phyloP scores from a whole-genome alignment of 306 rosid species.

The Prinsepia uniflora region DNA sequence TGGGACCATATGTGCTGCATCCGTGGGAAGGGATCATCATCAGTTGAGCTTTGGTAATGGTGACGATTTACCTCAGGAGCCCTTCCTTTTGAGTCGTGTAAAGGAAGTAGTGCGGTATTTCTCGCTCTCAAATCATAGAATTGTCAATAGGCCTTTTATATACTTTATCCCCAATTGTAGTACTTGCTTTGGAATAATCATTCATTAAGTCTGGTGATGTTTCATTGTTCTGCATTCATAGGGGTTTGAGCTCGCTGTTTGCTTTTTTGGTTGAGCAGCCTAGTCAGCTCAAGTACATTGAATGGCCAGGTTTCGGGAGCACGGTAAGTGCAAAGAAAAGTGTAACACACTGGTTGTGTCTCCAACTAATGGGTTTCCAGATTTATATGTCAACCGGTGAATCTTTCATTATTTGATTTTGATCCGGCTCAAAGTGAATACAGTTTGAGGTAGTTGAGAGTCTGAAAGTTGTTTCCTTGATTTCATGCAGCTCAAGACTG shows the following conservation, averaged over 20 bases:
- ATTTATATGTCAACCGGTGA: not conserved
- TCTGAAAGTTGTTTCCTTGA: not conserved
- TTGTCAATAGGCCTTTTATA: not conserved
- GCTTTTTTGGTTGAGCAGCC: slow-evolving; percentile 81
- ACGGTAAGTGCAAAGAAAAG: slow-evolving; percentile 48
- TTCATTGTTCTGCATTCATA: slow-evolving; percentile 19
- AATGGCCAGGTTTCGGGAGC: slow-evolving; percentile 78
- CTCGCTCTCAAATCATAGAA: not conserved
- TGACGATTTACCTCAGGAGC: slow-evolving; percentile 49
- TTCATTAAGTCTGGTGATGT: not conserved
- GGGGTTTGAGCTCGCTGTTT: slow-evolving; percentile 54
- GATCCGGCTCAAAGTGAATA: not conserved
- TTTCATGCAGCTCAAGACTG: slow-evolving; percentile 76
- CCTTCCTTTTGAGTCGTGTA: slow-evolving; percentile 47
- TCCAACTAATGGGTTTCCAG: not conserved
- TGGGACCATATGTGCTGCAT: slow-evolving; percentile 29
- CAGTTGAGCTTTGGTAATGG: slow-evolving; percentile 38
- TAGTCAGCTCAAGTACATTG: slow-evolving; percentile 77
- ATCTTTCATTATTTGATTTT: not conserved
- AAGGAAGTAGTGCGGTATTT: slow-evolving; percentile 57
- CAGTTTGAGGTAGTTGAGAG: not conserved
- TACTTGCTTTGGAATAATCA: slow-evolving; percentile 3
- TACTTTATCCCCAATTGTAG: not conserved
- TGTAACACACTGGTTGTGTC: not conserved
- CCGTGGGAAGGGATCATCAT: slow-evolving; percentile 39